Percentiles rank a stretch among this genome's conserved stretches.
phyloP scores from a whole-genome alignment of 352 stramenopile species.

The Phytophthora chlamydospora region DNA sequence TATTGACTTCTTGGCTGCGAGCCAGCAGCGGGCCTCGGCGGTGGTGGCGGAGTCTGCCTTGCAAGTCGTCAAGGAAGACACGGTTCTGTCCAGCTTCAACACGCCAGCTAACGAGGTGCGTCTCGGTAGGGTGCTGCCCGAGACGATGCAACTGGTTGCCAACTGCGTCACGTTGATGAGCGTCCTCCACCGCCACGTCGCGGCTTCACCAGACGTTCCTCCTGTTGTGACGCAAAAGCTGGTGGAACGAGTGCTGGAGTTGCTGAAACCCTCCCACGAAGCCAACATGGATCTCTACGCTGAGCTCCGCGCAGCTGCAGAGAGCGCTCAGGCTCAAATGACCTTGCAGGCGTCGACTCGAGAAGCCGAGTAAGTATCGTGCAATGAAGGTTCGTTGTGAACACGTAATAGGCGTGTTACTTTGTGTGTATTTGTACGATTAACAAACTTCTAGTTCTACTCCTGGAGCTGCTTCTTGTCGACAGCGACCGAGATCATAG shows the following conservation, averaged over 20 bases:
- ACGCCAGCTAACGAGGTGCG: conserved; percentile 1
- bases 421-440: conserved; percentile 16
- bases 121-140: conserved; percentile 27
- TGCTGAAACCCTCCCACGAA: conserved; percentile 56
- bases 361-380: conserved; percentile 16
- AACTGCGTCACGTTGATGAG: conserved; percentile 67
- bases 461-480: conserved; percentile 39
- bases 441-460: conserved; percentile 13
- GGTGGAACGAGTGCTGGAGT: conserved; percentile 63
- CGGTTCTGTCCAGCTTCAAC: conserved; percentile 8
- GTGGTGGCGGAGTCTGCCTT: conserved; percentile 31
- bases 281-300: conserved; percentile 72
- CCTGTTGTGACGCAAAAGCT: conserved; percentile 65
- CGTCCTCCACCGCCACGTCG: conserved; percentile 42
- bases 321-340: conserved; percentile 46
- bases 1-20: conserved; percentile 57
- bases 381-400: background rate
- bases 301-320: conserved; percentile 44
- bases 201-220: conserved; percentile 38
- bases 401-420: background rate
- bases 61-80: conserved; percentile 30
- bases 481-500: conserved; percentile 49
- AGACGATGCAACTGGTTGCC: conserved; percentile 57
- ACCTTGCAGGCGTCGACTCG: conserved; percentile 15
- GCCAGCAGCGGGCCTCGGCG: conserved; percentile 41